Conservation (phyloP, 768 basidiomycete species). For the Coprinellus aureogranulatus region DNA sequence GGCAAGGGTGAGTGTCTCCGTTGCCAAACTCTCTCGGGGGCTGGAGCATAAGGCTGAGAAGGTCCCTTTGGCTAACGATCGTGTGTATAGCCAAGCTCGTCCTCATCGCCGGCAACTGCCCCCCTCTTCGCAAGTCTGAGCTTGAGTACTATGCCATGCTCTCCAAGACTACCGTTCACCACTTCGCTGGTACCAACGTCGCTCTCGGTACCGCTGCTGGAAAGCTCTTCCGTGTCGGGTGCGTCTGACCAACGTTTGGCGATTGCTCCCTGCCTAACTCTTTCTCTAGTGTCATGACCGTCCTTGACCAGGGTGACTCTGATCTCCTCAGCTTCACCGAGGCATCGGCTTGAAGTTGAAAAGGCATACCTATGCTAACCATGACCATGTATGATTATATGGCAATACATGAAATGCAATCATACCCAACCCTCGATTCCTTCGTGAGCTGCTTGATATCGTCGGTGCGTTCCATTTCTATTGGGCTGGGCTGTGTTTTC, state of each 20-base stretch:
- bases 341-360: constrained; percentile 20
- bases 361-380: too few species aligned
- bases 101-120: constrained; percentile 98
- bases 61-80: constrained; percentile 82
- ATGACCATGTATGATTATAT: too few species aligned
- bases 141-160: constrained; percentile 99
- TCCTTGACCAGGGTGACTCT: constrained; percentile 93
- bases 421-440: too few species aligned
- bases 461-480: too few species aligned
- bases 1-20: constrained; percentile 81
- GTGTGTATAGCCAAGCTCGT: constrained; percentile 84
- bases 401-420: too few species aligned
- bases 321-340: constrained; percentile 89
- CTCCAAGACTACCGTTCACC: constrained; percentile 98
- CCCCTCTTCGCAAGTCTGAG: constrained; percentile 98
- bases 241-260: too few species aligned
- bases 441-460: too few species aligned
- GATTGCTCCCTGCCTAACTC: constrained; percentile 21
- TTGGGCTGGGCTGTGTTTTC: too few species aligned
- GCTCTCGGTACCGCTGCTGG: constrained; percentile 98
- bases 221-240: constrained; percentile 99
- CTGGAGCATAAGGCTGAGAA: constrained; percentile 99
- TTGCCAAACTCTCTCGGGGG: constrained; percentile 66
- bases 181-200: constrained; percentile 96
- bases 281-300: constrained; percentile 84